These are phyloP conservation scores for Quercus phellos DNA, from an alignment of 331 rosid genomes.

Conservation along the genomic window DNA sequence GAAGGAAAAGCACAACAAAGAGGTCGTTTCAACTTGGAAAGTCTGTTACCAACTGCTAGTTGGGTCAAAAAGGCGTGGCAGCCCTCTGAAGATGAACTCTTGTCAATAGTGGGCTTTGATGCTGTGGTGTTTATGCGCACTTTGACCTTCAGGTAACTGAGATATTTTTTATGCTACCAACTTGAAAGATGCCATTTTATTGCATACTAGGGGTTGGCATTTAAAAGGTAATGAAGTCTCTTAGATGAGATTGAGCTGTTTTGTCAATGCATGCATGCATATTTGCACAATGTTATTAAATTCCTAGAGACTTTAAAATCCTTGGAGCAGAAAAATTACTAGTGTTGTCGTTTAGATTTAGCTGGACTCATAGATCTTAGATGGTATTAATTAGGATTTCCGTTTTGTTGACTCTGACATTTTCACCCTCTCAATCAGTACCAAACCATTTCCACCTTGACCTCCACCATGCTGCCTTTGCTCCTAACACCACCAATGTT, in stretches of 20 bases:
- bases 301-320: background rate
- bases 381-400: background rate
- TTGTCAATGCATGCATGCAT: background rate
- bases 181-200: conserved; percentile 14
- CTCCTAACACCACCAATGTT: background rate
- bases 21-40: conserved; percentile 55
- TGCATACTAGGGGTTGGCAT: background rate
- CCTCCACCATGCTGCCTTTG: background rate
- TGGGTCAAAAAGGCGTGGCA: conserved; percentile 79
- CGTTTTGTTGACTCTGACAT: background rate
- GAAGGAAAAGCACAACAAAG: conserved; percentile 33
- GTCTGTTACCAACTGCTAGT: conserved; percentile 64
- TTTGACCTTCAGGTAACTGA: conserved; percentile 60
- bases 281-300: background rate
- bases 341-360: background rate
- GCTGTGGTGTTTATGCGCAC: conserved; percentile 76
- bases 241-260: background rate
- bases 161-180: background rate
- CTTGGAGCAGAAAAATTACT: background rate
- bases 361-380: background rate
- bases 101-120: conserved; percentile 57
- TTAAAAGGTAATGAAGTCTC: background rate
- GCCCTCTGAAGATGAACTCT: conserved; percentile 59
- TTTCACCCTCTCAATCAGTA: background rate
- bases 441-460: background rate